Evolutionary conservation across 2,329 filamentous ascomycete genomes (phyloP).

Genomic region (Ceratocystis cubensis): DNA sequence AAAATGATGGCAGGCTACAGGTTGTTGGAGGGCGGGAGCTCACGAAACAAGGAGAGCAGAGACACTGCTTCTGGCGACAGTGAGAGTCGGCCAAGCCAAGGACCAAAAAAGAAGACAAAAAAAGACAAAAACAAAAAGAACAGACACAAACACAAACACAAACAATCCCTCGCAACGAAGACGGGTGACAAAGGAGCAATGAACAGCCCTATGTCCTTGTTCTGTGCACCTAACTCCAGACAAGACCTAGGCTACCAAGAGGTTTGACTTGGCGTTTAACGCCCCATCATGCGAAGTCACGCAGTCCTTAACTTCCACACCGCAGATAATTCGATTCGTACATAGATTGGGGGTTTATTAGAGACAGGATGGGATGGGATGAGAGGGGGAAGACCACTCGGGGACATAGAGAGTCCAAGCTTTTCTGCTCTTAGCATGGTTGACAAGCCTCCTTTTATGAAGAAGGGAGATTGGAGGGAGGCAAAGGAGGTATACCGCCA

Average conservation of each 20-base stretch:
- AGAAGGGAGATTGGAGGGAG: too few relatives aligned
- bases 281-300: background rate
- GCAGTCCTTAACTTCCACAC: background rate
- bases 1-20: background rate
- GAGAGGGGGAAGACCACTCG: background rate
- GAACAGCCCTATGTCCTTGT: background rate
- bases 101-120: background rate
- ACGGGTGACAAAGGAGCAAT: background rate
- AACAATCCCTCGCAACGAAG: background rate
- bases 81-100: background rate
- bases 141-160: background rate
- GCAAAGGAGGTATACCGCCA: background rate
- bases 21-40: background rate
- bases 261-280: background rate
- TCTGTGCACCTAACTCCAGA: background rate
- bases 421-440: conserved; percentile 6
- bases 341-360: too few relatives aligned
- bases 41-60: background rate
- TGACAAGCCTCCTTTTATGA: conserved; percentile 5
- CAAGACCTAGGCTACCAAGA: too few relatives aligned
- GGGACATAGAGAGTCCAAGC: background rate
- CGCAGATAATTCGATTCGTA: background rate
- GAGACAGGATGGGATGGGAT: too few relatives aligned
- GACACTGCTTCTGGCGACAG: background rate
- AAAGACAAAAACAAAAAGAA: background rate